Percentiles rank a stretch among this genome's conserved stretches.
Conservation (phyloP, 2,329 filamentous ascomycete genomes). For the Pyrenochaeta sp. region DNA sequence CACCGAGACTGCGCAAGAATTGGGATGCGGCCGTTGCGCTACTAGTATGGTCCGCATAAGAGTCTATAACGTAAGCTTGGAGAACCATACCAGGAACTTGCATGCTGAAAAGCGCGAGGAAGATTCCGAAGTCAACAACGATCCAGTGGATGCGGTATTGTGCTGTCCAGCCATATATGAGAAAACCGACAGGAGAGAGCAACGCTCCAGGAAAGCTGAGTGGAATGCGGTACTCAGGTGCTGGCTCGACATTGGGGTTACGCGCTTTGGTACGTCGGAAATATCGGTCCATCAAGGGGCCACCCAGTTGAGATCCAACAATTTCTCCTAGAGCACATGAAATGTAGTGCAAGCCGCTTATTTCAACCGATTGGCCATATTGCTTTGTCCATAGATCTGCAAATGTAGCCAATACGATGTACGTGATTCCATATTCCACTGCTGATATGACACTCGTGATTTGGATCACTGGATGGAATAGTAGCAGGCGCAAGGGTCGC, state of each 20-base stretch:
- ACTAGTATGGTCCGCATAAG: conserved; percentile 53
- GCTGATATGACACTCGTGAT: conserved; percentile 43
- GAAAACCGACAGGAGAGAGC: conserved; percentile 27
- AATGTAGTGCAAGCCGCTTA: conserved; percentile 33
- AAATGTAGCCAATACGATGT: conserved; percentile 40
- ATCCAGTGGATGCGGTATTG: conserved; percentile 31
- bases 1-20: conserved; percentile 27
- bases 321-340: conserved; percentile 63
- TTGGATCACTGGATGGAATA: conserved; percentile 63
- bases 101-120: conserved; percentile 50
- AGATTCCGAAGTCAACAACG: conserved; percentile 58
- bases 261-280: conserved; percentile 14
- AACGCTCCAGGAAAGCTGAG: conserved; percentile 26
- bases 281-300: conserved; percentile 14
- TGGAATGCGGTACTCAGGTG: conserved; percentile 37
- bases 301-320: conserved; percentile 65
- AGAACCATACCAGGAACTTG: conserved; percentile 50
- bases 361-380: conserved; percentile 28
- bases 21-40: conserved; percentile 27
- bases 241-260: conserved; percentile 57
- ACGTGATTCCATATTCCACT: conserved; percentile 47
- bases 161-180: conserved; percentile 39
- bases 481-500: conserved; percentile 62
- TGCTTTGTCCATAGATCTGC: conserved; percentile 30
- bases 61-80: conserved; percentile 69